A percentile compares a stretch with the other conserved stretches of the same genome.
Conservation (phyloP, 1,284 basidiomycete genomes). For the Boletellus deceptivus region DNA sequence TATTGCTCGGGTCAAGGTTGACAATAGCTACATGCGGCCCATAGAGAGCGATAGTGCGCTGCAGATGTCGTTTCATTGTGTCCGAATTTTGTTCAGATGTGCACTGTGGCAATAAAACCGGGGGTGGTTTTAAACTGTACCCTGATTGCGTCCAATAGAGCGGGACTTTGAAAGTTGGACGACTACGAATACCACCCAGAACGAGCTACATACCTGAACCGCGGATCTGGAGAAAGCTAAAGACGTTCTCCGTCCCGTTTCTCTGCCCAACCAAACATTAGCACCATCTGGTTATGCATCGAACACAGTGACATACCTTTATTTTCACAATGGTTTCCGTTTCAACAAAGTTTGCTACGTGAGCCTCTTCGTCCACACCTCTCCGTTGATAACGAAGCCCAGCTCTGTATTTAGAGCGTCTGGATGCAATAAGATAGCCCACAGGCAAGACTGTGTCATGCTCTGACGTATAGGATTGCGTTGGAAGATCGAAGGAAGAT, state of each 20-base stretch:
- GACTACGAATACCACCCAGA: constrained; percentile 1
- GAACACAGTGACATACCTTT: constrained; percentile 47
- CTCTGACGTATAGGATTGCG: constrained; percentile 47
- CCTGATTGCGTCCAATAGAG: constrained; percentile 88
- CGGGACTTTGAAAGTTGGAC: constrained; percentile 55
- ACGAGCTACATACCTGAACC: constrained; percentile 69
- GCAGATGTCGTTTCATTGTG: constrained; percentile 75
- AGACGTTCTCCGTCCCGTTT: constrained; percentile 71
- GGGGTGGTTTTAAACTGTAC: constrained; percentile 85
- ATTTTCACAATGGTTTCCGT: constrained; percentile 86
- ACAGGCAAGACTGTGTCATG: constrained; percentile 44
- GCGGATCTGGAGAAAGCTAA: constrained; percentile 85
- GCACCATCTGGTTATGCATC: neutral
- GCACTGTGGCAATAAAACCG: constrained; percentile 69
- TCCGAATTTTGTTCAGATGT: constrained; percentile 73
- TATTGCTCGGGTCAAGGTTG: constrained; percentile 1
- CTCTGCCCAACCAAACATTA: constrained; percentile 42
- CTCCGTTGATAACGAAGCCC: constrained; percentile 95
- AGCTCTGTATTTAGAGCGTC: constrained; percentile 88
- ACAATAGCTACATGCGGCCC: constrained; percentile 65
- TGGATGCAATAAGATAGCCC: constrained; percentile 75
- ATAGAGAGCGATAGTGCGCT: constrained; percentile 65
- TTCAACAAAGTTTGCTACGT: constrained; percentile 90
- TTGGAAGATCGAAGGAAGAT: constrained; percentile 55
- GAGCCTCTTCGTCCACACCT: constrained; percentile 85